Evolutionary conservation across 768 basidiomycete genomes (phyloP).

Genomic region (Naganishia randhawae): DNA sequence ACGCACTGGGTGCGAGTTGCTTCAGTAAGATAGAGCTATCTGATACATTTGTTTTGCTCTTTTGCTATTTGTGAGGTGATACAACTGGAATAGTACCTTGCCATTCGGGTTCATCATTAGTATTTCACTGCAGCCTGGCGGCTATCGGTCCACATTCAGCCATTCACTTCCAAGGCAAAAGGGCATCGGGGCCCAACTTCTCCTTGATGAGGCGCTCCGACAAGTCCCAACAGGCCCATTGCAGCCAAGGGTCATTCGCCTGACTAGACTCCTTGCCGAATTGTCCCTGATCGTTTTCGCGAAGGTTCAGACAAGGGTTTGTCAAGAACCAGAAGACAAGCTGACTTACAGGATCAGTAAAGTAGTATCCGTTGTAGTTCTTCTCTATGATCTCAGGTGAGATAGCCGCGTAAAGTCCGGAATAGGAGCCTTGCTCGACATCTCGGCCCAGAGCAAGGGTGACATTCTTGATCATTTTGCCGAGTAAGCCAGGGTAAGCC

Average conservation of each 20-base stretch:
- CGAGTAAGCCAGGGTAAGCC: conserved; percentile 41
- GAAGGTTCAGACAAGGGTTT: not conserved
- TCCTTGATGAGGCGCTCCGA: conserved; percentile 40
- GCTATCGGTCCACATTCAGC: too few relatives aligned
- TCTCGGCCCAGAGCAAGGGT: conserved; percentile 3
- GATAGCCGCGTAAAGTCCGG: conserved; percentile 27
- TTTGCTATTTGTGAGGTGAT: too few relatives aligned
- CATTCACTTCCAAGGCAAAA: conserved; percentile 32
- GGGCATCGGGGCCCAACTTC: conserved; percentile 37
- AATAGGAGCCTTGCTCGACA: conserved; percentile 43
- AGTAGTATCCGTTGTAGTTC: conserved; percentile 41
- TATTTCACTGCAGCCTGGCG: too few relatives aligned
- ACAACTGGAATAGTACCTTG: not conserved
- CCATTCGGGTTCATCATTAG: too few relatives aligned
- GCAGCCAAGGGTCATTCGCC: conserved; percentile 35
- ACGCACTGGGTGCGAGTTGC: too few relatives aligned
- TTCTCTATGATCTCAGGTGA: conserved; percentile 39
- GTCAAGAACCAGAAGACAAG: too few relatives aligned
- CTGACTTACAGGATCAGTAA: conserved; percentile 36
- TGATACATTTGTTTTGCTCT: too few relatives aligned
- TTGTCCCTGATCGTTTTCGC: not conserved
- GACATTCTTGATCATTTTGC: conserved; percentile 35
- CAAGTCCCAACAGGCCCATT: conserved; percentile 41
- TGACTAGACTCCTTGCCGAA: not conserved
- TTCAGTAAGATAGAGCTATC: too few relatives aligned